Evolutionary conservation across 2,329 filamentous ascomycete species (phyloP).

Genomic region (Fonsecaea erecta): DNA sequence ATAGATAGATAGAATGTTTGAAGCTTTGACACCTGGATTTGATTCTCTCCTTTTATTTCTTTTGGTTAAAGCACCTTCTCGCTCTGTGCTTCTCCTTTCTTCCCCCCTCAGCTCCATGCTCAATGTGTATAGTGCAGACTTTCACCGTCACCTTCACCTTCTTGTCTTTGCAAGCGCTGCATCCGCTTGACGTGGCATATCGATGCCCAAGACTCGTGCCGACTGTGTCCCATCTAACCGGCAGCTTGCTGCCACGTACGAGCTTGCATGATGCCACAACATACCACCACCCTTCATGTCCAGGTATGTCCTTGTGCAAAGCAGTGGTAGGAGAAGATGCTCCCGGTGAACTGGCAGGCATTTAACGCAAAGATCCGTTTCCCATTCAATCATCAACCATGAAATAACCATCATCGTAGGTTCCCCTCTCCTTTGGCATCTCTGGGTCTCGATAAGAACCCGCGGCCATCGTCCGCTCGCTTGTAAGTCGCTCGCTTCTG

Average conservation of each 20-base stretch:
- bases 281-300: constrained; percentile 4
- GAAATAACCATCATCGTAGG: constrained; percentile 11
- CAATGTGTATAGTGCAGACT: not conserved
- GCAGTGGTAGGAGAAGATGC: not conserved
- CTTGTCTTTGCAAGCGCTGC: not conserved
- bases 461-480: not conserved
- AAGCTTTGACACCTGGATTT: not conserved
- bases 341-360: constrained; percentile 11
- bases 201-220: not conserved
- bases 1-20: no score
- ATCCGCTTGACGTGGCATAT: not conserved
- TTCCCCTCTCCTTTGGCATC: not conserved
- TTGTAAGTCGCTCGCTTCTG: not conserved
- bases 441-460: not conserved
- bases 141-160: not conserved
- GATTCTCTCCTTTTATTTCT: not conserved
- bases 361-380: constrained; percentile 21
- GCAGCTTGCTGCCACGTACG: not conserved
- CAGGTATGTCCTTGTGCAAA: not conserved
- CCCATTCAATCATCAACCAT: constrained; percentile 26
- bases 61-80: not conserved
- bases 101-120: not conserved
- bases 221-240: constrained; percentile 3
- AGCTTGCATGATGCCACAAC: not conserved
- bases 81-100: not conserved